Conservation (phyloP, 768 basidiomycete species). For the Clavulina sp. region DNA sequence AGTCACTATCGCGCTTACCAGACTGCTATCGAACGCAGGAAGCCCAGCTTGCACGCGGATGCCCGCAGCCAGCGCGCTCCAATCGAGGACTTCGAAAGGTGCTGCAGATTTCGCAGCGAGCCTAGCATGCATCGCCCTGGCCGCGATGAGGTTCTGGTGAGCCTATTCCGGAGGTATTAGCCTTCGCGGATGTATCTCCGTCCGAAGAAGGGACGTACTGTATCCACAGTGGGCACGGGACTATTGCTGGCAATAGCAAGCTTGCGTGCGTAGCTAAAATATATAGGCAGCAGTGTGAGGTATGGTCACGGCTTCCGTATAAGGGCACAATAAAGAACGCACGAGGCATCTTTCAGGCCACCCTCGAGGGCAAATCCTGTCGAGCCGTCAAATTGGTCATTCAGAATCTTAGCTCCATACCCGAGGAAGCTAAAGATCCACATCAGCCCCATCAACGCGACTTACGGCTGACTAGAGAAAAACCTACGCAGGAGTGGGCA, state of each 20-base stretch:
- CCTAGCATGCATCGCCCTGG: constrained; percentile 47
- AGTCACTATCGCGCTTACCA: too few species aligned
- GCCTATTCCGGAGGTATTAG: constrained; percentile 23
- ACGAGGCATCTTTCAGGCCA: constrained; percentile 75
- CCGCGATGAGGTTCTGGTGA: constrained; percentile 61
- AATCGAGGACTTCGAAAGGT: constrained; percentile 47
- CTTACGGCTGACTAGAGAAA: not conserved
- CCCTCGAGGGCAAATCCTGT: constrained; percentile 67
- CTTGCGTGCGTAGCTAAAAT: constrained; percentile 43
- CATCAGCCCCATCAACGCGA: constrained; percentile 1
- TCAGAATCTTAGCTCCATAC: constrained; percentile 52
- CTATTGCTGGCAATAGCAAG: constrained; percentile 46
- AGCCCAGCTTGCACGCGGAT: constrained; percentile 55
- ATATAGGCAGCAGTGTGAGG: not conserved
- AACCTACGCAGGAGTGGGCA: constrained; percentile 44
- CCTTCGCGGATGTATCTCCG: too few species aligned
- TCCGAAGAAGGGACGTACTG: constrained; percentile 11
- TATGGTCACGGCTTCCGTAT: not conserved
- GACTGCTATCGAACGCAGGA: not conserved
- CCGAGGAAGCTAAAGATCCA: constrained; percentile 25
- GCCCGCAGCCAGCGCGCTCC: constrained; percentile 68
- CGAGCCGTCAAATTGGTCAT: constrained; percentile 56
- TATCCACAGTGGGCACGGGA: constrained; percentile 55
- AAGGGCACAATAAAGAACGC: constrained; percentile 14
- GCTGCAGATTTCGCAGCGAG: constrained; percentile 28